A percentile compares a stretch with the other conserved stretches of the same genome.
These are phyloP conservation scores for Sclerotinia nivalis DNA, from an alignment of 2,329 filamentous ascomycete genomes.

Conservation along the genomic window DNA sequence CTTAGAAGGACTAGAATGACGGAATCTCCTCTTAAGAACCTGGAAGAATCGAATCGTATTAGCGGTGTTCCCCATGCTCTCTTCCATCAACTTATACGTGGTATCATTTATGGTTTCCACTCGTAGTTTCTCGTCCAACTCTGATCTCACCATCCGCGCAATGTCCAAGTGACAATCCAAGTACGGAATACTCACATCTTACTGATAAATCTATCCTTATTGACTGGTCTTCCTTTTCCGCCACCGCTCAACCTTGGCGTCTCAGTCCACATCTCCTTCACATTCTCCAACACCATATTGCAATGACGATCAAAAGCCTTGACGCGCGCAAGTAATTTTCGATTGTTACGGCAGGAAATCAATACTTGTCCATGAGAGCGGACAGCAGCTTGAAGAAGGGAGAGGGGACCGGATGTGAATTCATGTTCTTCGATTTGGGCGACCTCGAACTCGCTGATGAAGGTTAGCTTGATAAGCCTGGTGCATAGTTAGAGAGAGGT, in stretches of 20 bases:
- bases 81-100: background rate
- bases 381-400: slow-evolving; percentile 94
- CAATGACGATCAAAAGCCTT: slow-evolving; percentile 99
- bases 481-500: slow-evolving; percentile 24
- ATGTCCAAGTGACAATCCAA: background rate
- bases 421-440: slow-evolving; percentile 77
- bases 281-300: slow-evolving; percentile 98
- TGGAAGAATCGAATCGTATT: slow-evolving; percentile 22
- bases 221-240: slow-evolving; percentile 86
- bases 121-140: background rate
- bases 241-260: slow-evolving; percentile 79
- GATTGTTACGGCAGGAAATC: slow-evolving; percentile 97
- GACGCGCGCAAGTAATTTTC: slow-evolving; percentile 93
- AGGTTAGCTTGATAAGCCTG: slow-evolving; percentile 33
- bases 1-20: slow-evolving; percentile 43
- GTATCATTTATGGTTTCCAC: background rate
- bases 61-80: background rate
- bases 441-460: slow-evolving; percentile 81
- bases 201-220: slow-evolving; percentile 98
- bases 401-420: slow-evolving; percentile 78
- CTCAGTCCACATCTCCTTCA: slow-evolving; percentile 99
- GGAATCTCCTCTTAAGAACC: slow-evolving; percentile 44
- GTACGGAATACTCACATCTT: slow-evolving; percentile 70
- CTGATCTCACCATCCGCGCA: background rate
- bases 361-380: slow-evolving; percentile 93